These are phyloP conservation scores for Eimeria maxima DNA, from an alignment of 169 alveolate species.

Conservation along the genomic window DNA sequence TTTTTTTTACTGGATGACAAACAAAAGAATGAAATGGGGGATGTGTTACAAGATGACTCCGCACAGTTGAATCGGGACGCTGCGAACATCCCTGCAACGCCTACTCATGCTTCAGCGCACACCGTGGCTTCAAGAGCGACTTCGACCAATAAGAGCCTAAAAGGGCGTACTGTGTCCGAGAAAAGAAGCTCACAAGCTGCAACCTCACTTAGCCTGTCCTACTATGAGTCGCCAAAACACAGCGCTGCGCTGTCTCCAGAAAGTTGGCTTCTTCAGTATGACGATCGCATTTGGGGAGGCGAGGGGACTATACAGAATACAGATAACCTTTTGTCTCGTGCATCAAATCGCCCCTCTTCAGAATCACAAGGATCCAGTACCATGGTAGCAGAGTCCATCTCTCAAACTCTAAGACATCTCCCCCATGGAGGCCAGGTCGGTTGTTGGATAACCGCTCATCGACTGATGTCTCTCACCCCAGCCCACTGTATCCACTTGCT, in stretches of 20 bases:
- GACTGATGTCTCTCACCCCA: not conserved
- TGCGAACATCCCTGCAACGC: not conserved
- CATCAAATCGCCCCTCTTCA: not conserved
- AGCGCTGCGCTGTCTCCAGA: not conserved
- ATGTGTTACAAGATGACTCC: not conserved
- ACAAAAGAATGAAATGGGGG: not conserved
- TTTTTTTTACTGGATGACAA: not conserved
- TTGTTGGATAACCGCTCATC: not conserved
- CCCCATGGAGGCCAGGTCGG: not conserved
- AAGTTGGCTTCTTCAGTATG: not conserved
- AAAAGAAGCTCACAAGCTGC: not conserved
- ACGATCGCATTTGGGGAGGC: not conserved
- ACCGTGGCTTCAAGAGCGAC: not conserved
- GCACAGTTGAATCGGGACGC: not conserved
- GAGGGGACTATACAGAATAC: not conserved
- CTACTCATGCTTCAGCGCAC: not conserved
- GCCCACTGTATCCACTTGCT: not conserved
- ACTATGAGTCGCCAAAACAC: not conserved
- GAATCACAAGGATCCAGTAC: not conserved
- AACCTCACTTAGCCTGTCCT: not conserved
- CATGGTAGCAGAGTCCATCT: not conserved
- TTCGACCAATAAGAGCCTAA: not conserved
- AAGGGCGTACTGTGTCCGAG: not conserved
- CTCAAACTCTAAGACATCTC: not conserved
- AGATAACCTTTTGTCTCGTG: not conserved